These are phyloP conservation scores for Vicia villosa DNA, from an alignment of 306 rosid species.

Conservation along the genomic window DNA sequence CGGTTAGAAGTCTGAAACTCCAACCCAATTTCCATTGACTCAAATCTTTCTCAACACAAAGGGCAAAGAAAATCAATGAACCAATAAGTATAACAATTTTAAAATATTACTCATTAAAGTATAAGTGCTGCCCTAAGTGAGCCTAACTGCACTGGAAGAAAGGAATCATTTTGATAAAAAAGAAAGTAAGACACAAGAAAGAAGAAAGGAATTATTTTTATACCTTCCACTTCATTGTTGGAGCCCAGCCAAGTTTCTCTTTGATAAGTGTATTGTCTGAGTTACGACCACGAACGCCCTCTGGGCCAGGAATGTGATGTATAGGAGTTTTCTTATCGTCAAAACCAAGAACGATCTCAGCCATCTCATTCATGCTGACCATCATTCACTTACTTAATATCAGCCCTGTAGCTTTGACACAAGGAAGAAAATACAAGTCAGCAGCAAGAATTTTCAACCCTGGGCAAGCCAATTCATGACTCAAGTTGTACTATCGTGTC, in stretches of 20 bases:
- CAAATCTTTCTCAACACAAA: conserved; percentile 61
- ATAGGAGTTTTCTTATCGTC: conserved; percentile 81
- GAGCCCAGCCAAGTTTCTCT: conserved; percentile 99
- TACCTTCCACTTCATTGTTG: conserved; percentile 95
- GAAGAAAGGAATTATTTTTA: not conserved
- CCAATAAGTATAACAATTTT: too few species aligned
- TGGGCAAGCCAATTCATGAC: too few species aligned
- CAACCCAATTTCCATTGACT: conserved; percentile 75
- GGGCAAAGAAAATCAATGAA: too few species aligned
- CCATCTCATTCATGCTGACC: conserved; percentile 99
- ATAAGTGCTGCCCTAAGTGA: conserved; percentile 89
- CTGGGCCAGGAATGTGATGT: conserved; percentile 98
- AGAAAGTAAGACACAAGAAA: not conserved
- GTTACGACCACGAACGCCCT: conserved; percentile 99
- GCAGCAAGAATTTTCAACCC: too few species aligned
- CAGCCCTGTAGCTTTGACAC: too few species aligned
- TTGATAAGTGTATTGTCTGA: conserved; percentile 95
- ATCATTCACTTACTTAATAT: too few species aligned
- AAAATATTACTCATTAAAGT: too few species aligned
- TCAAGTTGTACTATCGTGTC: too few species aligned
- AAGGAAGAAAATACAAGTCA: too few species aligned
- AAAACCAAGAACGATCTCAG: conserved; percentile 90
- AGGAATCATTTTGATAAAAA: not conserved
- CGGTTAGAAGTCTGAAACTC: conserved; percentile 68
- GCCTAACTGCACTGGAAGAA: conserved; percentile 84